Conservation (phyloP, 2,329 filamentous ascomycete species). For the Truncatella angustata region DNA sequence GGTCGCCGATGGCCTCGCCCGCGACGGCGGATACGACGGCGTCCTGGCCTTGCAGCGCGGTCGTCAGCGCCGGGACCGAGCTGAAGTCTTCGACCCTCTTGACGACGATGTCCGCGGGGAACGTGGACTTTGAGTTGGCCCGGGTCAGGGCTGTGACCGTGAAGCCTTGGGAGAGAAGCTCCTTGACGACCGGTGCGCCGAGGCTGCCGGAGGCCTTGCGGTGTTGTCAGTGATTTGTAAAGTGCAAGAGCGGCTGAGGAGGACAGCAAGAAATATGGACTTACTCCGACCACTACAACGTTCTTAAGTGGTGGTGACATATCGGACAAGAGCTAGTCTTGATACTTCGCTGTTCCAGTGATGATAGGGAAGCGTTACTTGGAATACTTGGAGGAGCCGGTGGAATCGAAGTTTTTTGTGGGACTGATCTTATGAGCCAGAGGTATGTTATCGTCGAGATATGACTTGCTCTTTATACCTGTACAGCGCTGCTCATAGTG, state of each 20-base stretch:
- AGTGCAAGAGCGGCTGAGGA: not conserved
- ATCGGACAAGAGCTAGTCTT: too few species aligned
- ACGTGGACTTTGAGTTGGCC: slow-evolving; percentile 31
- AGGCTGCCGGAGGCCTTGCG: slow-evolving; percentile 22
- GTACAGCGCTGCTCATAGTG: too few species aligned
- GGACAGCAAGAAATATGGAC: not conserved
- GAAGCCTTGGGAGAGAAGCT: slow-evolving; percentile 37
- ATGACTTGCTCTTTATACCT: too few species aligned
- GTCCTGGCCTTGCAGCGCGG: slow-evolving; percentile 54
- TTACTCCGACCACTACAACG: slow-evolving; percentile 11
- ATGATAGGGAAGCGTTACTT: too few species aligned
- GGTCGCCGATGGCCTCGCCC: slow-evolving; percentile 37
- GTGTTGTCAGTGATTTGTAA: not conserved
- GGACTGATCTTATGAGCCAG: too few species aligned
- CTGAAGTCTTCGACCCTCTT: slow-evolving; percentile 46
- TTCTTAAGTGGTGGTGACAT: slow-evolving; percentile 7
- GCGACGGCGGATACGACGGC: slow-evolving; percentile 49
- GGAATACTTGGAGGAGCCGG: too few species aligned
- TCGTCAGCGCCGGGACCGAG: slow-evolving; percentile 42
- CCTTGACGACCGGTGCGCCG: slow-evolving; percentile 34
- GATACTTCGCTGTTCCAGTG: too few species aligned
- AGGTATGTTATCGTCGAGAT: too few species aligned
- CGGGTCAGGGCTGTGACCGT: slow-evolving; percentile 55
- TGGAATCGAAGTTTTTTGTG: too few species aligned
- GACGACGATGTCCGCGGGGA: slow-evolving; percentile 36